Percentiles rank a stretch among this genome's conserved stretches.
phyloP scores from a whole-genome alignment of 2,329 filamentous ascomycete species.

The Arthrobotrys sphaeroides region DNA sequence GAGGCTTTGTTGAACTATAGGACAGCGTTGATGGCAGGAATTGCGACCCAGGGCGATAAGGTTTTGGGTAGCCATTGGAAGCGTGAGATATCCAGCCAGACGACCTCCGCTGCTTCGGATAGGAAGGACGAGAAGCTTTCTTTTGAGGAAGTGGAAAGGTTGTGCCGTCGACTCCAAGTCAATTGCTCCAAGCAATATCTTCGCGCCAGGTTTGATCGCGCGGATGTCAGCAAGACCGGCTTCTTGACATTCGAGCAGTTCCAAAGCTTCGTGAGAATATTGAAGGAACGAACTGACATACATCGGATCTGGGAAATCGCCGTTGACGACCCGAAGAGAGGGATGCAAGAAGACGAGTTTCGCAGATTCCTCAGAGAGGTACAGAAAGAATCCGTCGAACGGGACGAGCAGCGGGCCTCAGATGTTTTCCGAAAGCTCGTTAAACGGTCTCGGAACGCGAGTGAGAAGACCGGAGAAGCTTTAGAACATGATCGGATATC shows the following conservation, averaged over 20 bases:
- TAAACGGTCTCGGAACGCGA: constrained; percentile 68
- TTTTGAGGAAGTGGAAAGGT: constrained; percentile 78
- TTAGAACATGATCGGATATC: constrained; percentile 72
- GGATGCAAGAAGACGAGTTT: constrained; percentile 78
- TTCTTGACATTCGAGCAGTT: constrained; percentile 82
- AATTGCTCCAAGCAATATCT: constrained; percentile 82
- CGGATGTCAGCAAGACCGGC: constrained; percentile 72
- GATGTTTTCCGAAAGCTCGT: constrained; percentile 76
- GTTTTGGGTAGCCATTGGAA: constrained; percentile 84
- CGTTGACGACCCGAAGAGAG: constrained; percentile 69
- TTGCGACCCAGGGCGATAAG: constrained; percentile 84
- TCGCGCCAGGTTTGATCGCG: constrained; percentile 76
- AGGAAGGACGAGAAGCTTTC: constrained; percentile 74
- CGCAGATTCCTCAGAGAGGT: constrained; percentile 75
- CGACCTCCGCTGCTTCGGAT: constrained; percentile 12
- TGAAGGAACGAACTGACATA: constrained; percentile 87
- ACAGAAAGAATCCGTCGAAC: constrained; percentile 79
- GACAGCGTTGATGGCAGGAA: constrained; percentile 86
- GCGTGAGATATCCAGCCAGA: constrained; percentile 48
- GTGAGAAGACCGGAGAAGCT: constrained; percentile 60
- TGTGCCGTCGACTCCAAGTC: constrained; percentile 91
- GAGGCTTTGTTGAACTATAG: constrained; percentile 85
- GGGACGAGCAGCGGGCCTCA: constrained; percentile 74
- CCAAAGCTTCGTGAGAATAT: constrained; percentile 79
- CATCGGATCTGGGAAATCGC: constrained; percentile 74